These are phyloP conservation scores for Zasmidium citrigriseum DNA, from an alignment of 2,329 filamentous ascomycete species.

Conservation along the genomic window DNA sequence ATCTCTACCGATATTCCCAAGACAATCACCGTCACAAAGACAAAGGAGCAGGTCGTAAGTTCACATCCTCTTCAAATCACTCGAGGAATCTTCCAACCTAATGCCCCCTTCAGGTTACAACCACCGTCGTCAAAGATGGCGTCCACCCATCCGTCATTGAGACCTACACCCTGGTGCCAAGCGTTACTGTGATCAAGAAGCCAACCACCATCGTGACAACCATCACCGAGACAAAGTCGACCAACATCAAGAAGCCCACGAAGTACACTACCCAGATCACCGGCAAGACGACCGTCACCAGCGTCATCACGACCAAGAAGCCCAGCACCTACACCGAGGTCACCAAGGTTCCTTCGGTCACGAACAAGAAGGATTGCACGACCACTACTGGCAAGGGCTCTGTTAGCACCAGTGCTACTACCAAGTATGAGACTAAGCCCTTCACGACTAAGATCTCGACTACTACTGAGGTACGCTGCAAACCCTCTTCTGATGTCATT, in stretches of 20 bases:
- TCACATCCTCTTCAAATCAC: background rate
- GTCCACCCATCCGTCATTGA: background rate
- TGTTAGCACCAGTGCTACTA: background rate
- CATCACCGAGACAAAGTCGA: background rate
- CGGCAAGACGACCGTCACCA: background rate
- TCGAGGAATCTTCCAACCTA: background rate
- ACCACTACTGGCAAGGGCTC: background rate
- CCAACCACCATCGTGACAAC: background rate
- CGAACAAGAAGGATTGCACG: background rate
- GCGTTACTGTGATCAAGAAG: background rate
- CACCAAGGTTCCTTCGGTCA: background rate
- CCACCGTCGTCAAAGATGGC: background rate
- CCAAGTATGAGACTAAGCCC: background rate
- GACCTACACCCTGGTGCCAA: background rate
- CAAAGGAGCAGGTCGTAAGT: background rate
- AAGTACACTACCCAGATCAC: background rate
- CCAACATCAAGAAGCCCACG: background rate
- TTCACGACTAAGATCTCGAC: background rate
- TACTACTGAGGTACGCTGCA: background rate
- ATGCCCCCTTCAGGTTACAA: background rate
- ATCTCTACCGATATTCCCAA: background rate
- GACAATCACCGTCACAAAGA: background rate
- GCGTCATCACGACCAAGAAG: background rate
- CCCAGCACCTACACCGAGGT: constrained; percentile 2
- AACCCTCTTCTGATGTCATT: background rate